phyloP scores from a whole-genome alignment of 352 stramenopile species.

The Ophiocytium majus region DNA sequence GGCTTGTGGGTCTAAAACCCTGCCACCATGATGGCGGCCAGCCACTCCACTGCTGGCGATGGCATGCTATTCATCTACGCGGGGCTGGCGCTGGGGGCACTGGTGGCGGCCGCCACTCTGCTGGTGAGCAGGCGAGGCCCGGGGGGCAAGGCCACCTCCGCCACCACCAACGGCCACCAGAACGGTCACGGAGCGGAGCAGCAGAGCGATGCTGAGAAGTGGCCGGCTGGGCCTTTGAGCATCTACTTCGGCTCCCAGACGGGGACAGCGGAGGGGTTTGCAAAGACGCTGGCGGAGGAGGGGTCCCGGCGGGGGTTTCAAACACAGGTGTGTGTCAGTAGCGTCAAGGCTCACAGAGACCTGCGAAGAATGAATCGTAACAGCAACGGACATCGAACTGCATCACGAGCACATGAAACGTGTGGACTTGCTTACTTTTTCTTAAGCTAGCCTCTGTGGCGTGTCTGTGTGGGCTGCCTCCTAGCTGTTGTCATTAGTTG shows the following conservation, averaged over 20 bases:
- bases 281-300: conserved; percentile 84
- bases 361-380: too few species aligned
- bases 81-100: not conserved
- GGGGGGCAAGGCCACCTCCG: not conserved
- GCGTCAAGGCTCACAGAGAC: too few species aligned
- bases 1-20: too few species aligned
- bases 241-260: conserved; percentile 97
- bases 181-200: too few species aligned
- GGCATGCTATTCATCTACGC: conserved; percentile 17
- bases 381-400: too few species aligned
- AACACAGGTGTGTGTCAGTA: too few species aligned
- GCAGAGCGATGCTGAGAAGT: conserved; percentile 24
- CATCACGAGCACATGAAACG: not conserved
- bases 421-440: not conserved
- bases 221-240: conserved; percentile 69
- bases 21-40: not conserved
- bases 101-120: not conserved
- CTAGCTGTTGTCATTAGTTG: too few species aligned
- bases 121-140: not conserved
- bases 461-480: not conserved
- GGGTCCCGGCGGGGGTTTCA: conserved; percentile 70
- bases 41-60: not conserved
- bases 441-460: not conserved
- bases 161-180: too few species aligned
- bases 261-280: conserved; percentile 93